Evolutionary conservation across 2,329 filamentous ascomycete species (phyloP).

Genomic region (Dissoconium aciculare): DNA sequence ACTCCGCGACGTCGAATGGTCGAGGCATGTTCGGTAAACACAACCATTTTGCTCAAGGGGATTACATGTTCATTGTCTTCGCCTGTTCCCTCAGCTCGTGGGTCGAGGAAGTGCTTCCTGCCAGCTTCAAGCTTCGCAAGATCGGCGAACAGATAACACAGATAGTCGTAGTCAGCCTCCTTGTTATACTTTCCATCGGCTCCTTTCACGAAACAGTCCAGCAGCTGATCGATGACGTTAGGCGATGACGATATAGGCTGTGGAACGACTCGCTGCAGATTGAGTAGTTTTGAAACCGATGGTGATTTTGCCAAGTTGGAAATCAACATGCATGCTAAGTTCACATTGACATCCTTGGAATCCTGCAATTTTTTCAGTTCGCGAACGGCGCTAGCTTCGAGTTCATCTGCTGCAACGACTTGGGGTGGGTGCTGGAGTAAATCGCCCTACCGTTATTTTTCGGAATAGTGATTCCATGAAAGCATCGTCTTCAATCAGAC

Average conservation of each 20-base stretch:
- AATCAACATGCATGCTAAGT: conserved; percentile 78
- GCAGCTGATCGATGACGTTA: conserved; percentile 70
- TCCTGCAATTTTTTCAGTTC: conserved; percentile 34
- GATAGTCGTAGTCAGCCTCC: conserved; percentile 75
- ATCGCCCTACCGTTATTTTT: conserved; percentile 59
- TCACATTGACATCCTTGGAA: conserved; percentile 62
- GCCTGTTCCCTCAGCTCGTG: conserved; percentile 20
- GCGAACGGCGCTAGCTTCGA: too few relatives aligned
- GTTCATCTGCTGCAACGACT: too few relatives aligned
- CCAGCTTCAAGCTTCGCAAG: conserved; percentile 61
- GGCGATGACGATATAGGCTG: conserved; percentile 57
- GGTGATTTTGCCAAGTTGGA: conserved; percentile 82
- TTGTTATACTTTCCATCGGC: conserved; percentile 71
- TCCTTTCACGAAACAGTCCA: conserved; percentile 93
- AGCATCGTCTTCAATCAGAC: conserved; percentile 59
- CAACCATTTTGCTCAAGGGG: conserved; percentile 81
- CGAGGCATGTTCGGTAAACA: conserved; percentile 84
- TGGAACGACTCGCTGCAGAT: conserved; percentile 52
- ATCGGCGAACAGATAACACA: conserved; percentile 88
- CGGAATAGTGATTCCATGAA: conserved; percentile 62
- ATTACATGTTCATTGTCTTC: conserved; percentile 62
- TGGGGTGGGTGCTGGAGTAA: too few relatives aligned
- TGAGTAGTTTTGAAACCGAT: conserved; percentile 51
- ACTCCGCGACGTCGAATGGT: conserved; percentile 79
- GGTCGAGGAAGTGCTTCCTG: conserved; percentile 37